Evolutionary conservation across 257 asterid species (phyloP).

Genomic region (Solanum bukasovii): DNA sequence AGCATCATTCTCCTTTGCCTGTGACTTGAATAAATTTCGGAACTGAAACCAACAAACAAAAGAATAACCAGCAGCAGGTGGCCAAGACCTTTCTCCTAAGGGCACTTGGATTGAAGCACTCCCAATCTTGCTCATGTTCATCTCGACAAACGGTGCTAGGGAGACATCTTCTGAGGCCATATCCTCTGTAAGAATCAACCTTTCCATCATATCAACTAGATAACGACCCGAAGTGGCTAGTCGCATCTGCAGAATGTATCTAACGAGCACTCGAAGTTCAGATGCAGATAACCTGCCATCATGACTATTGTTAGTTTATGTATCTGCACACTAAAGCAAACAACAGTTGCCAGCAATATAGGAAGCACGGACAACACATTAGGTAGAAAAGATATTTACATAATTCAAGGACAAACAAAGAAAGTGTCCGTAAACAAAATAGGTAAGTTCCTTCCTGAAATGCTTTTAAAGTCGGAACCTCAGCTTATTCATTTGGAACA

Average conservation of each 20-base stretch:
- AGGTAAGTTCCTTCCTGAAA: background rate
- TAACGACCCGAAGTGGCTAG: conserved; percentile 54
- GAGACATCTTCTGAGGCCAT: conserved; percentile 79
- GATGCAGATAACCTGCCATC: conserved; percentile 69
- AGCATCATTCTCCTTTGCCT: conserved; percentile 54
- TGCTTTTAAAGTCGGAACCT: background rate
- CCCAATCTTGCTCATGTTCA: conserved; percentile 90
- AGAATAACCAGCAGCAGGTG: conserved; percentile 99
- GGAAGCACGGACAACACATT: background rate
- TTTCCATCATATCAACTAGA: conserved; percentile 91
- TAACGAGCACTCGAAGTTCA: conserved; percentile 79
- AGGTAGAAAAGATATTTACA: background rate
- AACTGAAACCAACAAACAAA: conserved; percentile 97
- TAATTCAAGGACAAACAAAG: background rate
- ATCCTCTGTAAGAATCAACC: conserved; percentile 60
- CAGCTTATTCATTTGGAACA: background rate
- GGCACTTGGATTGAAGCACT: conserved; percentile 98
- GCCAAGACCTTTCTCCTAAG: conserved; percentile 99
- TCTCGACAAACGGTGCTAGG: conserved; percentile 93
- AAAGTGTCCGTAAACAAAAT: background rate
- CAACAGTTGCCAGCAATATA: background rate
- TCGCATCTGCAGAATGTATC: conserved; percentile 81
- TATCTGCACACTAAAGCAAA: background rate
- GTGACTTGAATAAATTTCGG: conserved; percentile 58
- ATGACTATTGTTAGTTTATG: conserved; percentile 4